Conservation (phyloP, 805 yeast species). For the Starmerella stigmatis region DNA sequence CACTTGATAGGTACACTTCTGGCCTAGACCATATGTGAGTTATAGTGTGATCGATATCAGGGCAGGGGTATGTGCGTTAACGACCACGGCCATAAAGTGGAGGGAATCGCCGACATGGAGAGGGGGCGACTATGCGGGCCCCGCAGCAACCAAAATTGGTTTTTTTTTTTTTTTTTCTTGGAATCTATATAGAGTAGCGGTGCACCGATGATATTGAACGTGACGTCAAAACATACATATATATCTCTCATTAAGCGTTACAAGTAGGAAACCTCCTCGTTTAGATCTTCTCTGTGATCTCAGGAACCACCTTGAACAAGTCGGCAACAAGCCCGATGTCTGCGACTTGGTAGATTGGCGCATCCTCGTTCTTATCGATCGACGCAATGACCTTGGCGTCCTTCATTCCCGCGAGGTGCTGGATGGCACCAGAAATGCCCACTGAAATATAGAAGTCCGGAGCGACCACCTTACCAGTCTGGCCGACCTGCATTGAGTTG, state of each 20-base stretch:
- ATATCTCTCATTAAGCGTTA: constrained; percentile 2
- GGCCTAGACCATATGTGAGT: too few relatives aligned
- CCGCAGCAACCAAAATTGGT: too few relatives aligned
- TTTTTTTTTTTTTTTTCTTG: too few relatives aligned
- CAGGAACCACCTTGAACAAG: constrained; percentile 77
- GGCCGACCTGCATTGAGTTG: constrained; percentile 94
- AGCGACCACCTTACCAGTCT: constrained; percentile 95
- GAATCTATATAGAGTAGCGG: too few relatives aligned
- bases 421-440: constrained; percentile 95
- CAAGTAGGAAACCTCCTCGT: background rate
- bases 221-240: background rate
- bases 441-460: constrained; percentile 90
- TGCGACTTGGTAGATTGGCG: constrained; percentile 85
- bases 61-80: too few relatives aligned
- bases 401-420: constrained; percentile 97
- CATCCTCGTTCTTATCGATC: constrained; percentile 86
- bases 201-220: too few relatives aligned
- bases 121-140: too few relatives aligned
- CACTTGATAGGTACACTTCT: too few relatives aligned
- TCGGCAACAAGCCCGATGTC: constrained; percentile 88
- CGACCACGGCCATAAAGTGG: too few relatives aligned
- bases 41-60: too few relatives aligned
- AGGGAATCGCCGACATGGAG: too few relatives aligned
- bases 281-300: constrained; percentile 55
- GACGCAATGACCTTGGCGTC: constrained; percentile 90